These are phyloP conservation scores for Metschnikowia dekortorum DNA, from an alignment of 805 yeast genomes.

Conservation along the genomic window DNA sequence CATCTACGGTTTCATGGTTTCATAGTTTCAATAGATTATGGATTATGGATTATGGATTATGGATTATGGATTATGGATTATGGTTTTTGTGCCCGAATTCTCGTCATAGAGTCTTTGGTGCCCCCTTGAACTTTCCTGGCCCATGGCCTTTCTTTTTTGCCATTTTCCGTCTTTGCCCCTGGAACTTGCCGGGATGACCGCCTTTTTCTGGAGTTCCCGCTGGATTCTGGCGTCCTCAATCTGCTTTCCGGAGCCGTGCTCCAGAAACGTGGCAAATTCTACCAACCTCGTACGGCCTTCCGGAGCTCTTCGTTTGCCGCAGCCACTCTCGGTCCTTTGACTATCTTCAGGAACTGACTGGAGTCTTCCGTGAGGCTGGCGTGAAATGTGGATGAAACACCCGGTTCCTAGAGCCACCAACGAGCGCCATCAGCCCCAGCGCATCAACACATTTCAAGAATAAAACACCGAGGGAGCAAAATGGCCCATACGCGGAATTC, in stretches of 20 bases:
- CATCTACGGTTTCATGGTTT: no score
- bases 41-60: no score
- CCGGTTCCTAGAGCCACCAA: no score
- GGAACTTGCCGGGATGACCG: slow-evolving; percentile 14
- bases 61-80: no score
- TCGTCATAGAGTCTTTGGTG: slow-evolving; percentile 5
- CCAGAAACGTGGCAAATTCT: slow-evolving; percentile 11
- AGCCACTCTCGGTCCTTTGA: neutral
- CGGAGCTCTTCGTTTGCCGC: neutral
- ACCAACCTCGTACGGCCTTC: neutral
- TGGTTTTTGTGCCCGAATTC: no score
- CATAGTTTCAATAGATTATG: no score
- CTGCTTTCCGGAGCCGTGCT: slow-evolving; percentile 25
- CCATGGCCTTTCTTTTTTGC: slow-evolving; percentile 2
- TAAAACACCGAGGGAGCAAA: no score
- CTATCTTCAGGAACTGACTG: slow-evolving; percentile 7
- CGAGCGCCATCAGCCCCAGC: no score
- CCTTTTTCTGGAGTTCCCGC: slow-evolving; percentile 32
- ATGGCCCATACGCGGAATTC: no score
- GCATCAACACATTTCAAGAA: no score
- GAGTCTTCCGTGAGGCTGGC: slow-evolving; percentile 16
- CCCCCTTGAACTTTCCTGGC: slow-evolving; percentile 8
- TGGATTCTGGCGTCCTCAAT: slow-evolving; percentile 36
- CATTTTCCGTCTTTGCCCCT: neutral
- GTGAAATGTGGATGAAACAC: no score